Evolutionary conservation across 192 early-diverging fungal genomes (phyloP).

Genomic region (Geranomyces variabilis): DNA sequence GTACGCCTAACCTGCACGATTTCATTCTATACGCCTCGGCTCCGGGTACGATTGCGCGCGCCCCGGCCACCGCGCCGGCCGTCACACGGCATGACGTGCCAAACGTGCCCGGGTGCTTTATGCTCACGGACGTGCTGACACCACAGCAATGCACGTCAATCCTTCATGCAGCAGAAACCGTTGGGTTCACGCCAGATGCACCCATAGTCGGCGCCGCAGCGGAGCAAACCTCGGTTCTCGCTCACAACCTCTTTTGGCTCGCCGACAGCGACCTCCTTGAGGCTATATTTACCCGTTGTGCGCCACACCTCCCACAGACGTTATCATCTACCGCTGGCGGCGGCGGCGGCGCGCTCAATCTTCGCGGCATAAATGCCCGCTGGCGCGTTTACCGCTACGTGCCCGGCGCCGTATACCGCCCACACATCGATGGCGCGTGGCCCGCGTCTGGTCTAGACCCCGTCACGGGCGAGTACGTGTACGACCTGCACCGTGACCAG

Average conservation of each 20-base stretch:
- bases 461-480: conserved; percentile 58
- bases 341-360: background rate
- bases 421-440: conserved; percentile 74
- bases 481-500: conserved; percentile 52
- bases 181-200: conserved; percentile 68
- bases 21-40: conserved; percentile 62
- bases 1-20: conserved; percentile 62
- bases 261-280: conserved; percentile 58
- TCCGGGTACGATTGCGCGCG: conserved; percentile 52
- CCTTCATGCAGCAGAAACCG: conserved; percentile 55
- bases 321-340: background rate
- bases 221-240: conserved; percentile 57
- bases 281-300: conserved; percentile 52
- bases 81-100: conserved; percentile 56
- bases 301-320: conserved; percentile 51
- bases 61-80: conserved; percentile 32
- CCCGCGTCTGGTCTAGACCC: conserved; percentile 60
- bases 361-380: conserved; percentile 63
- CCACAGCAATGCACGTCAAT: conserved; percentile 61
- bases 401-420: conserved; percentile 66
- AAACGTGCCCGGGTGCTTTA: conserved; percentile 59
- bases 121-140: conserved; percentile 58
- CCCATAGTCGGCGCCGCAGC: conserved; percentile 54
- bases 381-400: conserved; percentile 69
- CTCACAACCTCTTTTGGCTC: conserved; percentile 73